Percentiles rank a stretch among this genome's conserved stretches.
Conservation (phyloP, 495 filamentous ascomycete genomes). For the Ascobolus immersus region DNA sequence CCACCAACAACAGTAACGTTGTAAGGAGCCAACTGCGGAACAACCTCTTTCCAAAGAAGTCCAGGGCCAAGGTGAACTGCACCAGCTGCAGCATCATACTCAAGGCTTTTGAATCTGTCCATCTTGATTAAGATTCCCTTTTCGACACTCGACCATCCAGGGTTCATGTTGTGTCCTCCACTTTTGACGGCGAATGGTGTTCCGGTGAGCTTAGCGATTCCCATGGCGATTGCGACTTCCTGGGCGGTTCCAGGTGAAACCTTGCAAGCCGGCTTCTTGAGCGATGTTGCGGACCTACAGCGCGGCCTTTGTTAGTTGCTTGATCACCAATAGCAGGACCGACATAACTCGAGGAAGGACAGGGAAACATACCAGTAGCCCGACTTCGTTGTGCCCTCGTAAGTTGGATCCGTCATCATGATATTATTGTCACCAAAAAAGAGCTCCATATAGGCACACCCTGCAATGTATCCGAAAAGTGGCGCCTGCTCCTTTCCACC, state of each 20-base stretch:
- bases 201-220: slow-evolving; percentile 8
- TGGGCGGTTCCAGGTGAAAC: slow-evolving; percentile 7
- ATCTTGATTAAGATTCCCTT: slow-evolving; percentile 24
- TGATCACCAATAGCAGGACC: too few relatives aligned
- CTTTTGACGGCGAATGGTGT: slow-evolving; percentile 24
- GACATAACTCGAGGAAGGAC: too few relatives aligned
- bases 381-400: too few relatives aligned
- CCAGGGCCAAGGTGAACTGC: slow-evolving; percentile 19
- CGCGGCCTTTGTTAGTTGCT: too few relatives aligned
- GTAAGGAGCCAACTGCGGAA: slow-evolving; percentile 21
- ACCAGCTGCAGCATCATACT: slow-evolving; percentile 1
- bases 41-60: slow-evolving; percentile 30
- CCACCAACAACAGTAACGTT: slow-evolving; percentile 29
- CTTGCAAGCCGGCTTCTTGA: slow-evolving; percentile 10
- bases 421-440: too few relatives aligned
- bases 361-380: too few relatives aligned
- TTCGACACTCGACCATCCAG: slow-evolving; percentile 18
- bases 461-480: too few relatives aligned
- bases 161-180: slow-evolving; percentile 23
- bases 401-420: too few relatives aligned
- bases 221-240: slow-evolving; percentile 10
- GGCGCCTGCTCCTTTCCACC: too few relatives aligned
- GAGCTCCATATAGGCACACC: too few relatives aligned
- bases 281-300: too few relatives aligned
- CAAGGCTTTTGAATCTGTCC: slow-evolving; percentile 7